phyloP scores from a whole-genome alignment of 192 early-diverging fungal genomes.

The Entomortierella chlamydospora region DNA sequence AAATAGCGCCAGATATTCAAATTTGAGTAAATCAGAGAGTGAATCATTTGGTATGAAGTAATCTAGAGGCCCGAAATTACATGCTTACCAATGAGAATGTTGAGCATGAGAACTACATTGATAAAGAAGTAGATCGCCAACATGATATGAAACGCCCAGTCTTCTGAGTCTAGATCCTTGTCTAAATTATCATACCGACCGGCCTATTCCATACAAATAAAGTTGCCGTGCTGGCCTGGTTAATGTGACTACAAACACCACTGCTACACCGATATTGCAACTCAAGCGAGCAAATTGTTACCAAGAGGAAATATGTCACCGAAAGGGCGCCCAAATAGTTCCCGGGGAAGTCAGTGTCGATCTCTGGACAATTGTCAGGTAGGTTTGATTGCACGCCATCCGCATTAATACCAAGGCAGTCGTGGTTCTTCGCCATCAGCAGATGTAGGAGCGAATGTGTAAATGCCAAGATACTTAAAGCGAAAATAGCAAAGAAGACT shows the following conservation, averaged over 20 bases:
- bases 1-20: neutral
- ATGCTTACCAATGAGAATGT: slow-evolving; percentile 36
- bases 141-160: slow-evolving; percentile 38
- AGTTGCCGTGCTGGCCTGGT: no score
- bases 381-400: neutral
- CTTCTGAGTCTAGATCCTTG: neutral
- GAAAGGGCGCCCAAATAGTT: slow-evolving; percentile 14
- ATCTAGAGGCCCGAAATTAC: no score
- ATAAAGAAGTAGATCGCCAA: slow-evolving; percentile 28
- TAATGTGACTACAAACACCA: no score
- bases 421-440: slow-evolving; percentile 5
- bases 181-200: slow-evolving; percentile 16
- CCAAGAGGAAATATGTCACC: slow-evolving; percentile 28
- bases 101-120: slow-evolving; percentile 34
- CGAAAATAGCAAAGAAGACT: slow-evolving; percentile 20
- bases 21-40: neutral
- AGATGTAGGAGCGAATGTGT: slow-evolving; percentile 15
- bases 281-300: neutral
- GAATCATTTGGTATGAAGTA: neutral
- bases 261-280: no score
- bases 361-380: neutral
- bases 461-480: slow-evolving; percentile 6
- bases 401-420: neutral
- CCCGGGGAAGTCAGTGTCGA: slow-evolving; percentile 12
- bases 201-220: neutral